A percentile compares a stretch with the other conserved stretches of the same genome.
Evolutionary conservation across 2,329 filamentous ascomycete species (phyloP).

Genomic region (Epichloe bromicola): DNA sequence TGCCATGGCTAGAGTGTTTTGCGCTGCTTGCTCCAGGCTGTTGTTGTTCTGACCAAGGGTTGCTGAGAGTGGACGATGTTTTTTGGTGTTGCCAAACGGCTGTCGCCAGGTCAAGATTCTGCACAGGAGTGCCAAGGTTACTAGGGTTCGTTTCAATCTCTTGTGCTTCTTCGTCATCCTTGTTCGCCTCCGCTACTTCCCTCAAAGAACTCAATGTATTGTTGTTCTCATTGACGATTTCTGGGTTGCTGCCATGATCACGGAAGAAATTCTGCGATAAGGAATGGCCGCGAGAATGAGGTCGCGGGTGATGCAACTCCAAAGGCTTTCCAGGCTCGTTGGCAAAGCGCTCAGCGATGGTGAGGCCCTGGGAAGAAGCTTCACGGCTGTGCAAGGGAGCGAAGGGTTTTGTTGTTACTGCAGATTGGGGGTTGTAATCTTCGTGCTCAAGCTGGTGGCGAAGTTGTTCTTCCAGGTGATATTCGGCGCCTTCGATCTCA

Average conservation of each 20-base stretch:
- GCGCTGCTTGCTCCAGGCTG: constrained; percentile 25
- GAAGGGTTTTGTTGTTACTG: constrained; percentile 13
- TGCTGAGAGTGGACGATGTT: constrained; percentile 44
- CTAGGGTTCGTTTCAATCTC: constrained; percentile 66
- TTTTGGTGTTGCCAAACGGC: constrained; percentile 37
- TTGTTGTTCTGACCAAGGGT: constrained; percentile 49
- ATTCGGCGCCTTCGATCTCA: constrained; percentile 76
- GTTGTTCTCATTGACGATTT: constrained; percentile 24
- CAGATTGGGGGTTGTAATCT: constrained; percentile 53
- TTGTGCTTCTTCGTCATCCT: constrained; percentile 38
- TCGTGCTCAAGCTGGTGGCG: constrained; percentile 68
- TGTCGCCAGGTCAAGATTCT: constrained; percentile 33
- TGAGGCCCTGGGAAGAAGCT: constrained; percentile 37
- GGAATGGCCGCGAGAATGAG: constrained; percentile 62
- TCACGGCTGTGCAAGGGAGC: constrained; percentile 27
- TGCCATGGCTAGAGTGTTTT: constrained; percentile 41
- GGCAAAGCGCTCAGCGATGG: constrained; percentile 37
- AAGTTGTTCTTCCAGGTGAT: constrained; percentile 69
- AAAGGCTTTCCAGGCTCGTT: constrained; percentile 40
- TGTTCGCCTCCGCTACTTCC: constrained; percentile 25
- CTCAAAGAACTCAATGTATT: constrained; percentile 28
- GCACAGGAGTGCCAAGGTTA: constrained; percentile 52
- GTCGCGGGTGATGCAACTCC: constrained; percentile 57
- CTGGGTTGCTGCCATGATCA: constrained; percentile 36
- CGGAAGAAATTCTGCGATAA: constrained; percentile 53